Percentiles rank a stretch among this genome's conserved stretches.
These are phyloP conservation scores for Physcomitrium patens DNA, from an alignment of 225 moss, liverwort and hornwort species.

Conservation along the genomic window DNA sequence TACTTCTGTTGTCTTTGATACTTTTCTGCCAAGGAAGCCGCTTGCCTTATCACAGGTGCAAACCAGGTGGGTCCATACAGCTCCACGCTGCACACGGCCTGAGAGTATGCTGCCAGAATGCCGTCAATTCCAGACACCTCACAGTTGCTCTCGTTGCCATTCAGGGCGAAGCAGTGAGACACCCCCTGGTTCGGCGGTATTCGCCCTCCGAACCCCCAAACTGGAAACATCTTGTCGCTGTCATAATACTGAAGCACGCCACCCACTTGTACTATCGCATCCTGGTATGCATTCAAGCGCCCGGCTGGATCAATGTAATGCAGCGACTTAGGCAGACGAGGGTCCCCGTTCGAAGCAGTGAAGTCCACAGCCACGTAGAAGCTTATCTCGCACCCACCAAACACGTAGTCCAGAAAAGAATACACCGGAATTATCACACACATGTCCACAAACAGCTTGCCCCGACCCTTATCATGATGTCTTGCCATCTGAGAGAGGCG, in stretches of 20 bases:
- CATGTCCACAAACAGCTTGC: constrained; percentile 45
- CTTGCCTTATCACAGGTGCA: constrained; percentile 66
- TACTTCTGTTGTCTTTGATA: constrained; percentile 71
- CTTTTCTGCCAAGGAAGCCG: constrained; percentile 50
- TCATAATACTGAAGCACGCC: constrained; percentile 87
- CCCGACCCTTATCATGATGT: constrained; percentile 58
- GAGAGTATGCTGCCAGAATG: constrained; percentile 72
- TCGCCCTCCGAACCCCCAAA: constrained; percentile 91
- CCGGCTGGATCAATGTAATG: constrained; percentile 81
- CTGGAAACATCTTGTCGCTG: constrained; percentile 76
- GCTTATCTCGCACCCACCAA: constrained; percentile 89
- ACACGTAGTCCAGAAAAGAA: constrained; percentile 79
- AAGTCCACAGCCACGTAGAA: constrained; percentile 96
- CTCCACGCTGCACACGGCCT: constrained; percentile 76
- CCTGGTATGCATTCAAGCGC: constrained; percentile 81
- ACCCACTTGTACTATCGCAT: constrained; percentile 81
- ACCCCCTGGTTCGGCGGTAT: constrained; percentile 57
- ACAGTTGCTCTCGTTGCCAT: constrained; percentile 40
- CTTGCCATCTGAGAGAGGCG: constrained; percentile 38
- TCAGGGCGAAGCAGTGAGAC: constrained; percentile 84
- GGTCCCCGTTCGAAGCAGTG: constrained; percentile 91
- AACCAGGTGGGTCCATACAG: constrained; percentile 96
- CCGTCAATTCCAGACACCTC: constrained; percentile 76
- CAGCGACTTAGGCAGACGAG: constrained; percentile 67
- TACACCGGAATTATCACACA: constrained; percentile 51